These are phyloP conservation scores for Eucalyptus erythrocorys DNA, from an alignment of 345 rosid genomes.

Conservation along the genomic window DNA sequence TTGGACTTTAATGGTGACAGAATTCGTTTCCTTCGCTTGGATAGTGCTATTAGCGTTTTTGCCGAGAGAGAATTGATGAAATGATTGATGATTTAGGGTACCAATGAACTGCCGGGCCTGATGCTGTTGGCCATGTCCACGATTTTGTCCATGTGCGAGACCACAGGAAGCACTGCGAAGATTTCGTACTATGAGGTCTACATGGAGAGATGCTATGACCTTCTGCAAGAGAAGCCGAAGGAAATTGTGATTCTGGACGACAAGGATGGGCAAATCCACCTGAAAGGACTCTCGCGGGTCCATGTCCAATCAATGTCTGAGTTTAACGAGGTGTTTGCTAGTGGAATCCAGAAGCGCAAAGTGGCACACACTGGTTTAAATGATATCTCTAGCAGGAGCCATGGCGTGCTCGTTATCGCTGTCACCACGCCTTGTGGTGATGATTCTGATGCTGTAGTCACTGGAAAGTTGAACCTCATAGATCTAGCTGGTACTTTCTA, in stretches of 20 bases:
- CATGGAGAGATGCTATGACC: slow-evolving; percentile 88
- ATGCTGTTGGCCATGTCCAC: slow-evolving; percentile 69
- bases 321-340: slow-evolving; percentile 38
- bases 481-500: slow-evolving; percentile 70
- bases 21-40: neutral
- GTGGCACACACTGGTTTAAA: slow-evolving; percentile 78
- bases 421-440: slow-evolving; percentile 27
- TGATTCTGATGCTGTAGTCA: slow-evolving; percentile 17
- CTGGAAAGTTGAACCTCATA: slow-evolving; percentile 83
- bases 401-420: slow-evolving; percentile 71
- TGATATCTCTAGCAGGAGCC: slow-evolving; percentile 92
- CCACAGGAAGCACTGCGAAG: slow-evolving; percentile 36
- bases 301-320: slow-evolving; percentile 44
- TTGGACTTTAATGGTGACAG: neutral
- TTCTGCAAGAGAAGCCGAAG: slow-evolving; percentile 35
- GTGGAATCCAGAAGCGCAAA: slow-evolving; percentile 62
- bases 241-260: slow-evolving; percentile 63
- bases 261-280: slow-evolving; percentile 66
- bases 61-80: neutral
- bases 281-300: slow-evolving; percentile 61
- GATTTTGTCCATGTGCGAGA: slow-evolving; percentile 40
- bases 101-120: slow-evolving; percentile 44
- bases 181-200: slow-evolving; percentile 90
- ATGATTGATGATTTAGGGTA: slow-evolving; percentile 44
- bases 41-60: neutral